Percentiles rank a stretch among this genome's conserved stretches.
Evolutionary conservation across 495 filamentous ascomycete species (phyloP).

Genomic region (Aspergillus kassunensis): DNA sequence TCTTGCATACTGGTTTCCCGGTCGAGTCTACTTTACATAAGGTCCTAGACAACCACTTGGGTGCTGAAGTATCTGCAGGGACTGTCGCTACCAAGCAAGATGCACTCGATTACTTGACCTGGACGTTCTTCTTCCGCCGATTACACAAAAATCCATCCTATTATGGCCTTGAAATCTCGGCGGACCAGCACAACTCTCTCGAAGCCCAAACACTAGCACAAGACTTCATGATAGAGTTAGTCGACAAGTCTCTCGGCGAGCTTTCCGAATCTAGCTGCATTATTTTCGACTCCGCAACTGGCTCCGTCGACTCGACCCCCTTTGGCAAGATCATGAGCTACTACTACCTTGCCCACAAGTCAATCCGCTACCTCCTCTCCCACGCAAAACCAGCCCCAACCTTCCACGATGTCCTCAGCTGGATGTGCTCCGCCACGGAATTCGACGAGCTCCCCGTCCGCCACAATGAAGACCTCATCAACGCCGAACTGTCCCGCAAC

Average conservation of each 20-base stretch:
- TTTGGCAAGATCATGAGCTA: constrained; percentile 98
- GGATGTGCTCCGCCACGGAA: constrained; percentile 92
- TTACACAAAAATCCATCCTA: constrained; percentile 98
- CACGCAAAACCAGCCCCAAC: constrained; percentile 72
- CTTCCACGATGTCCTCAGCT: constrained; percentile 82
- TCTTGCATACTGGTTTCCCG: constrained; percentile 95
- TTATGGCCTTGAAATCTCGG: constrained; percentile 91
- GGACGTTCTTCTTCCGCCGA: constrained; percentile 98
- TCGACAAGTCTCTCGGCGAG: constrained; percentile 77
- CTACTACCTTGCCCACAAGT: constrained; percentile 97
- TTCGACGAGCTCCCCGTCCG: constrained; percentile 98
- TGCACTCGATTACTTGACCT: constrained; percentile 94
- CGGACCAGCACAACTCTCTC: constrained; percentile 89
- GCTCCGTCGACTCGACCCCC: constrained; percentile 82
- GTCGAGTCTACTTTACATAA: constrained; percentile 96
- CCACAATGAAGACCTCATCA: constrained; percentile 98
- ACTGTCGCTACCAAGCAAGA: constrained; percentile 94
- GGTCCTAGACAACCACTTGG: constrained; percentile 94
- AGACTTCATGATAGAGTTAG: constrained; percentile 87
- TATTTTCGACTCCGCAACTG: constrained; percentile 68
- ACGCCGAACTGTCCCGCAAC: constrained; percentile 80
- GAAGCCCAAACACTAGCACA: constrained; percentile 80
- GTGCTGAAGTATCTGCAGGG: constrained; percentile 88
- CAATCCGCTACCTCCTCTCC: constrained; percentile 75
- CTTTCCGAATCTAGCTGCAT: constrained; percentile 81